phyloP scores from a whole-genome alignment of 495 filamentous ascomycete genomes.

The Physcia stellaris region DNA sequence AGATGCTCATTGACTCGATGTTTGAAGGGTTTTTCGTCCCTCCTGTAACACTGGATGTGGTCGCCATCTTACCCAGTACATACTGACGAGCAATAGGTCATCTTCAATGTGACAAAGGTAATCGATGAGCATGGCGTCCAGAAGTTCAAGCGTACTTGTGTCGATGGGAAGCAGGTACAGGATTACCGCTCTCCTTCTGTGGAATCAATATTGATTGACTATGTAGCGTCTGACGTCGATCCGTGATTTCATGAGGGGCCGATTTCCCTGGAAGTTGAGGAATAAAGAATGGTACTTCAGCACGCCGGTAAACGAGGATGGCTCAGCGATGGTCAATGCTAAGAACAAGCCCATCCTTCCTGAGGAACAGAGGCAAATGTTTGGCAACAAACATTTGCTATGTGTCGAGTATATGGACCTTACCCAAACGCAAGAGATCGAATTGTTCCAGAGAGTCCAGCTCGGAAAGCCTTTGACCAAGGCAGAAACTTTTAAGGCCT shows the following conservation, averaged over 20 bases:
- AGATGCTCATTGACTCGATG: neutral
- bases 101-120: neutral
- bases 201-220: neutral
- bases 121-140: neutral
- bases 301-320: no score
- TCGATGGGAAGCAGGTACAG: conserved; percentile 1
- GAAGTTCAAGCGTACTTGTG: conserved; percentile 1
- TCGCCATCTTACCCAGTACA: neutral
- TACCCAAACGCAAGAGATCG: neutral
- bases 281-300: neutral
- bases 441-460: conserved; percentile 1
- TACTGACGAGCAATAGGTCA: neutral
- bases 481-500: conserved; percentile 1
- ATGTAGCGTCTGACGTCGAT: conserved; percentile 1
- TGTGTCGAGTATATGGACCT: conserved; percentile 2
- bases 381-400: neutral
- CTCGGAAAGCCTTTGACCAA: conserved; percentile 1
- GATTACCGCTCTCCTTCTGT: neutral
- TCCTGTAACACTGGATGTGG: neutral
- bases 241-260: neutral
- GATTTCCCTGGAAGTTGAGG: neutral
- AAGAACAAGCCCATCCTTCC: no score
- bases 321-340: no score
- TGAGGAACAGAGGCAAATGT: neutral
- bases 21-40: neutral